Percentiles rank a stretch among this genome's conserved stretches.
Conservation (phyloP, 129 eudicot species). For the Helianthus annuus region DNA sequence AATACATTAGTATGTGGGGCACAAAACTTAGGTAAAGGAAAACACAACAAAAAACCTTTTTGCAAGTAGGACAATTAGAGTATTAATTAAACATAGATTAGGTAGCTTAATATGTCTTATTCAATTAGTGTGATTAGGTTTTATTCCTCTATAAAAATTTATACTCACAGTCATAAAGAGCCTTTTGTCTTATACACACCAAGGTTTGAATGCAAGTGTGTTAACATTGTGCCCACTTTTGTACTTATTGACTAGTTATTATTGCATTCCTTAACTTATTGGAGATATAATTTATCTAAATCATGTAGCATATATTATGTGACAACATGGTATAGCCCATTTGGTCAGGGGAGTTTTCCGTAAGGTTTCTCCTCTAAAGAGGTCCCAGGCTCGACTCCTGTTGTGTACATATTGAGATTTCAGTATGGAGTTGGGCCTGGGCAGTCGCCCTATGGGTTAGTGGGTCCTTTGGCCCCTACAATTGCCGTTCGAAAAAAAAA, state of each 20-base stretch:
- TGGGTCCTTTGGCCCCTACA: too few relatives aligned
- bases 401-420: too few relatives aligned
- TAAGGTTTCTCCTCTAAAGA: too few relatives aligned
- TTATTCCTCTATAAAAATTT: background rate
- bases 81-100: slow-evolving; percentile 15
- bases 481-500: too few relatives aligned
- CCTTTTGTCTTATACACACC: slow-evolving; percentile 19
- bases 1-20: slow-evolving; percentile 2
- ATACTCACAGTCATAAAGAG: background rate
- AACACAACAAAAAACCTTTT: slow-evolving; percentile 40
- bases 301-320: too few relatives aligned
- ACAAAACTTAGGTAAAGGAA: background rate
- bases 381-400: too few relatives aligned
- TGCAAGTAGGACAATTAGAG: slow-evolving; percentile 24
- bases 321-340: too few relatives aligned
- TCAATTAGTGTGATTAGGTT: slow-evolving; percentile 22
- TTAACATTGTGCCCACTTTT: background rate
- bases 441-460: too few relatives aligned
- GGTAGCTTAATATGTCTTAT: slow-evolving; percentile 27
- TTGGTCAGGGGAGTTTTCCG: too few relatives aligned
- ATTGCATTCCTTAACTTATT: background rate
- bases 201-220: slow-evolving; percentile 18
- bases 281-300: too few relatives aligned
- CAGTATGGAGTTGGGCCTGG: too few relatives aligned
- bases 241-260: background rate